Percentiles rank a stretch among this genome's conserved stretches.
Evolutionary conservation across 1,139 yeast genomes (phyloP).

Genomic region (Magnusiomyces sp.): DNA sequence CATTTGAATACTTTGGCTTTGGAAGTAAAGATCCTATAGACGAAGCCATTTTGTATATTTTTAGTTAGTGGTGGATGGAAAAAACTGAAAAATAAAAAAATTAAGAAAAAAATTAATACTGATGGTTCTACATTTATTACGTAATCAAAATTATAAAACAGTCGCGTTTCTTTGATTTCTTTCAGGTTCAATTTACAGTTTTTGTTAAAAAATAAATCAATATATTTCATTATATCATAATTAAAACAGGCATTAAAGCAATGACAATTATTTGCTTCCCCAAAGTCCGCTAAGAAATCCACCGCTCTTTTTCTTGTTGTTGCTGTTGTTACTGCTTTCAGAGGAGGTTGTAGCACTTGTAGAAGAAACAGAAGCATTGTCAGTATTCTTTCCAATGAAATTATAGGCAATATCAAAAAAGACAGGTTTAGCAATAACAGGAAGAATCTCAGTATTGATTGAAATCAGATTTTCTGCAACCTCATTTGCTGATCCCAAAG

Average conservation of each 20-base stretch:
- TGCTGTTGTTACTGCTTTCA: neutral
- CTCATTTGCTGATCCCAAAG: slow-evolving; percentile 28
- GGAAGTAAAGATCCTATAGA: slow-evolving; percentile 23
- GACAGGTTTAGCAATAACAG: slow-evolving; percentile 76
- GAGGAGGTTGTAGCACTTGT: neutral
- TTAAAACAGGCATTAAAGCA: neutral
- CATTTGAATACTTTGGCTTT: slow-evolving; percentile 18
- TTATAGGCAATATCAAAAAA: slow-evolving; percentile 84
- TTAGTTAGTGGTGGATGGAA: neutral
- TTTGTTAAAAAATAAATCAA: too few relatives aligned
- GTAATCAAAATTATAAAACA: neutral
- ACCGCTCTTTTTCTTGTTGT: slow-evolving; percentile 1
- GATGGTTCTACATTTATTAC: neutral
- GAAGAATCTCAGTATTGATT: slow-evolving; percentile 38
- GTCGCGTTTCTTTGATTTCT: neutral
- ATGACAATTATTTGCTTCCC: neutral
- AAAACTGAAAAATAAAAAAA: neutral
- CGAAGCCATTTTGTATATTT: slow-evolving; percentile 7
- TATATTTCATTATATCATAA: too few relatives aligned
- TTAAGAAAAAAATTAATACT: neutral
- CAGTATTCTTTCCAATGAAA: slow-evolving; percentile 45
- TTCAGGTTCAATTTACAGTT: neutral
- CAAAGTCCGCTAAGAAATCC: slow-evolving; percentile 1
- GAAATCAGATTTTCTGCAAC: slow-evolving; percentile 42
- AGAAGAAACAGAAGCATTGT: neutral